Evolutionary conservation across 179 eudicot species (phyloP).

Genomic region (Drosera spatulata): DNA sequence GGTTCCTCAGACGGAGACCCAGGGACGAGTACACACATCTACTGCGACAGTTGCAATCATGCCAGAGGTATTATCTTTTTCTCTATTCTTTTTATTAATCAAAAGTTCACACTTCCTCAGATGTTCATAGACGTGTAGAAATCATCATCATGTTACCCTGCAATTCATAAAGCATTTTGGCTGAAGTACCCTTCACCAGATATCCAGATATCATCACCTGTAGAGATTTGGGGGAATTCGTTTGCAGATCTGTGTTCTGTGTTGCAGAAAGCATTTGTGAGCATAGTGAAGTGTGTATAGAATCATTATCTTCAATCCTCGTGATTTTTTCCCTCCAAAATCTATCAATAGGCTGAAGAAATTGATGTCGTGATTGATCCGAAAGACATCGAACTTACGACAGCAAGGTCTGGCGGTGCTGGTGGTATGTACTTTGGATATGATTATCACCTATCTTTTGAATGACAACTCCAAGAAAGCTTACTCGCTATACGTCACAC

Average conservation of each 20-base stretch:
- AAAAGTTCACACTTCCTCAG: not conserved
- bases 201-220: no score
- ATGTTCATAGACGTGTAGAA: not conserved
- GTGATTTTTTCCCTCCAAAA: not conserved
- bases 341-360: conserved; percentile 70
- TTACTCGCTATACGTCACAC: no score
- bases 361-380: conserved; percentile 95
- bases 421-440: conserved; percentile 52
- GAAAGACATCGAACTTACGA: conserved; percentile 93
- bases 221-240: no score
- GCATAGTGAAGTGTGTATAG: no score
- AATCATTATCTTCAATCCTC: not conserved
- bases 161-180: no score
- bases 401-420: conserved; percentile 98
- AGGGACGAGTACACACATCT: conserved; percentile 98
- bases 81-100: conserved; percentile 10
- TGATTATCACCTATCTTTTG: not conserved
- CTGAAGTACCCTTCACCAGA: no score
- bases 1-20: conserved; percentile 96
- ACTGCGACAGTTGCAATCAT: conserved; percentile 98
- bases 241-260: no score
- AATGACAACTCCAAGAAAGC: no score
- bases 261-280: no score
- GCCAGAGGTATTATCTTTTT: conserved; percentile 71
- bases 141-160: not conserved